These are phyloP conservation scores for Boletellus ananas DNA, from an alignment of 768 basidiomycete genomes.

Conservation along the genomic window DNA sequence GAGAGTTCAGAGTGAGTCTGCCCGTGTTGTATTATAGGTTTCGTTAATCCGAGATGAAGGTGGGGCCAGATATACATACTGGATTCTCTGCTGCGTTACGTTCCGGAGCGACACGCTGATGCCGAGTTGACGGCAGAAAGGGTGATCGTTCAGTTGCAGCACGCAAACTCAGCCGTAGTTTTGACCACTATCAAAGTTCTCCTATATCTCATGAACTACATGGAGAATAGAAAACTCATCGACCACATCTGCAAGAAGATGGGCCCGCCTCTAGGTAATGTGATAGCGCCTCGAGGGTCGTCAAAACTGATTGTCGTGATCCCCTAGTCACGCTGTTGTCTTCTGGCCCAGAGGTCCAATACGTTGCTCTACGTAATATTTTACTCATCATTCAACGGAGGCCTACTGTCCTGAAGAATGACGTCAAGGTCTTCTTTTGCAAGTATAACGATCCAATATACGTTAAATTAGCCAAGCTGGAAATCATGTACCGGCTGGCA, in stretches of 20 bases:
- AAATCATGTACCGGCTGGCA: conserved; percentile 98
- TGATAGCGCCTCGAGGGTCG: not conserved
- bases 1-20: conserved; percentile 94
- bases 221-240: conserved; percentile 82
- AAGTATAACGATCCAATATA: conserved; percentile 99
- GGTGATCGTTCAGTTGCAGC: conserved; percentile 88
- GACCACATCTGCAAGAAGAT: conserved; percentile 95
- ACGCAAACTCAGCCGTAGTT: conserved; percentile 99
- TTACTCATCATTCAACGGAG: conserved; percentile 95
- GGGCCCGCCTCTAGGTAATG: conserved; percentile 89
- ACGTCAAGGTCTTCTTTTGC: conserved; percentile 99
- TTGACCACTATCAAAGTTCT: conserved; percentile 96
- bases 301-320: conserved; percentile 3
- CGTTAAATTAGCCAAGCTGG: conserved; percentile 95
- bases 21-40: not conserved
- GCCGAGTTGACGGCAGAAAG: conserved; percentile 96
- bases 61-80: conserved; percentile 99
- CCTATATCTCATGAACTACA: conserved; percentile 98
- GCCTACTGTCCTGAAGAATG: conserved; percentile 88
- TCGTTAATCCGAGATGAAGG: conserved; percentile 41
- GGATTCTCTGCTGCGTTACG: conserved; percentile 88
- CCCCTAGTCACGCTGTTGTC: conserved; percentile 84
- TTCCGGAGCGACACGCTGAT: conserved; percentile 84
- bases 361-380: conserved; percentile 95
- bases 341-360: conserved; percentile 98